These are phyloP conservation scores for Fonsecaea multimorphosa DNA, from an alignment of 2,329 filamentous ascomycete species.

Conservation along the genomic window DNA sequence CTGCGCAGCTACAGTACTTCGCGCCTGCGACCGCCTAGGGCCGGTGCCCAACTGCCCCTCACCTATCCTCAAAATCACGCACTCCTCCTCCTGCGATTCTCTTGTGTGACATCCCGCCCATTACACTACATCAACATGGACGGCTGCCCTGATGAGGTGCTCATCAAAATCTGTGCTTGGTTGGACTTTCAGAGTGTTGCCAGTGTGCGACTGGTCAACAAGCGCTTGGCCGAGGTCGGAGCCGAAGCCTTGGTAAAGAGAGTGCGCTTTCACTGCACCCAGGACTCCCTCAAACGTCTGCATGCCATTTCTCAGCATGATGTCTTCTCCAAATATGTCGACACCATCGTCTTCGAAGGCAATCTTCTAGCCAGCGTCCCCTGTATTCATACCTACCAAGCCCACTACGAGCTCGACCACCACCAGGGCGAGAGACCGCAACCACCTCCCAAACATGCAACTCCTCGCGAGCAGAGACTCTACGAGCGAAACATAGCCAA, in stretches of 20 bases:
- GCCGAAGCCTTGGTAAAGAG: constrained; percentile 36
- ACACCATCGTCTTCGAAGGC: constrained; percentile 37
- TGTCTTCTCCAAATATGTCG: constrained; percentile 36
- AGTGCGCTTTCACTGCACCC: constrained; percentile 36
- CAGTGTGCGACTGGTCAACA: constrained; percentile 29
- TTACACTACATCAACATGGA: constrained; percentile 31
- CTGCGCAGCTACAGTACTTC: neutral
- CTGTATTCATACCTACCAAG: constrained; percentile 37
- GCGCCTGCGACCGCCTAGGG: constrained; percentile 1
- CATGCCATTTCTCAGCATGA: constrained; percentile 31
- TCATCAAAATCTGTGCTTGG: constrained; percentile 34
- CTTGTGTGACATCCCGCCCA: neutral
- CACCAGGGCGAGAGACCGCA: constrained; percentile 30
- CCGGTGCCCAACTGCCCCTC: constrained; percentile 9
- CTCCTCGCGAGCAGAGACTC: constrained; percentile 34
- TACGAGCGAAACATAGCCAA: constrained; percentile 38
- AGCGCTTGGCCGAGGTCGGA: constrained; percentile 34
- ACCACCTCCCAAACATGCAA: constrained; percentile 23
- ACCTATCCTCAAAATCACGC: constrained; percentile 3
- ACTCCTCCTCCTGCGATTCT: neutral
- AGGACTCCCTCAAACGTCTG: constrained; percentile 37
- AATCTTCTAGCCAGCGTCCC: constrained; percentile 35
- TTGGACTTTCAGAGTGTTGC: constrained; percentile 33
- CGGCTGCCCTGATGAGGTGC: constrained; percentile 36
- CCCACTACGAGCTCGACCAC: constrained; percentile 35